Base-by-base conservation (phyloP, 2,329 filamentous ascomycete species). In the Aspergillus floridensis region DNA sequence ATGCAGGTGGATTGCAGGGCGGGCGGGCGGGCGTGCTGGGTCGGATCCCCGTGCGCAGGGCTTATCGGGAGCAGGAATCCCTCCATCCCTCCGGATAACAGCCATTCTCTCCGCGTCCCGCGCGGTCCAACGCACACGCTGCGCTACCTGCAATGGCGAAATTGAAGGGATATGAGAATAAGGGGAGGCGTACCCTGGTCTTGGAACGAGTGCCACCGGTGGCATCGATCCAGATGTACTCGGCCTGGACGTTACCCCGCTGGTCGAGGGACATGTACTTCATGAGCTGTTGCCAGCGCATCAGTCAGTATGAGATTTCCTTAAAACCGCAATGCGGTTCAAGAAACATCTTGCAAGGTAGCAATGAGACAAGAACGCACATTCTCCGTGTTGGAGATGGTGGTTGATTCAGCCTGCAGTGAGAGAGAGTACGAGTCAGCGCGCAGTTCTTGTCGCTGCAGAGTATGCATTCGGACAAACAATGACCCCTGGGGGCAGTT, bases 161-260 rank as follows among this genome's bases (percentile, higher is more conserved):
- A 29, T 26, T 44, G 44, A 41, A 48, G 19, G 49, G 49, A 26
- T 41, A 57, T 22, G 51, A 29, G 7, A 49, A 29, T 19, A 35
- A 38, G 14, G 48, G 12, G 49, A 55, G 53, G 52, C 32, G 21
- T 84, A 97, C 93, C 86, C 92, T 96, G 75, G 90, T 93, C 84
- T 98, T 99, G 77, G 92, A 96, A 73, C 95, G 92, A 70, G 91
- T 85, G 73, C 89, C 88, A 76, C 93, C 92, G 66, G 81, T 79
- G 66, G 90, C 84, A 75, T 97, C 93, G 76, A 97, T 89, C 93
- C 93, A 97, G 84, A 97, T 88, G 81, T 97, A 97, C 82, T 97
- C 93, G 74, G 92, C 93, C 80, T 96, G 95, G 75, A 96, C 84
- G 70, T 81, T 82, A 77, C 92, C 93, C 78, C 89, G 91, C 83